Conservation (phyloP, 2,329 filamentous ascomycete genomes). For the Tolypocladium ophioglossoides region DNA sequence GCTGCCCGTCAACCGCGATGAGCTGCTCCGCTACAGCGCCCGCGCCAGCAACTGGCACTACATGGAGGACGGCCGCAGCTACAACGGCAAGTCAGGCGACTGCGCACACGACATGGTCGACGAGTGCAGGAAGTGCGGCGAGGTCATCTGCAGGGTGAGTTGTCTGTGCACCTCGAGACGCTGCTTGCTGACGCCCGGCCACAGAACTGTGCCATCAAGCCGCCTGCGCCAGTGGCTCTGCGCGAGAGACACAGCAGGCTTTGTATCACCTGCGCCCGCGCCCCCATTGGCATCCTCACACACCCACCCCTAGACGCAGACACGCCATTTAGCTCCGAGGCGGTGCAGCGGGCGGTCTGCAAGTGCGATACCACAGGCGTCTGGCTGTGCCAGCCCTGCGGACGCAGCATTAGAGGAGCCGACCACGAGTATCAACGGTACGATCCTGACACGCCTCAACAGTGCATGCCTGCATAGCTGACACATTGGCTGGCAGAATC, state of each 20-base stretch:
- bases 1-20: slow-evolving; percentile 40
- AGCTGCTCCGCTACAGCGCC: slow-evolving; percentile 45
- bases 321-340: slow-evolving; percentile 37
- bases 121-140: slow-evolving; percentile 68
- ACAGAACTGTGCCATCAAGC: slow-evolving; percentile 85
- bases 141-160: slow-evolving; percentile 71
- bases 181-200: slow-evolving; percentile 1
- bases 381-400: slow-evolving; percentile 82
- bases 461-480: background rate
- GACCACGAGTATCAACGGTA: slow-evolving; percentile 51
- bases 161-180: background rate
- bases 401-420: slow-evolving; percentile 53
- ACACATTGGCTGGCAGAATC: slow-evolving; percentile 35
- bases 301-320: slow-evolving; percentile 32
- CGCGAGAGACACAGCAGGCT: slow-evolving; percentile 71
- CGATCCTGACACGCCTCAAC: slow-evolving; percentile 9
- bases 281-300: slow-evolving; percentile 50
- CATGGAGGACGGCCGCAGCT: slow-evolving; percentile 43
- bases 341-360: slow-evolving; percentile 47
- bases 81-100: slow-evolving; percentile 57
- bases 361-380: slow-evolving; percentile 46
- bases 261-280: slow-evolving; percentile 63
- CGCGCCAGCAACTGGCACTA: slow-evolving; percentile 49
- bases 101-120: slow-evolving; percentile 85
- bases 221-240: slow-evolving; percentile 56